Base-by-base conservation (phyloP, 805 yeast genomes). In the Maudiozyma pseudohumilis region DNA sequence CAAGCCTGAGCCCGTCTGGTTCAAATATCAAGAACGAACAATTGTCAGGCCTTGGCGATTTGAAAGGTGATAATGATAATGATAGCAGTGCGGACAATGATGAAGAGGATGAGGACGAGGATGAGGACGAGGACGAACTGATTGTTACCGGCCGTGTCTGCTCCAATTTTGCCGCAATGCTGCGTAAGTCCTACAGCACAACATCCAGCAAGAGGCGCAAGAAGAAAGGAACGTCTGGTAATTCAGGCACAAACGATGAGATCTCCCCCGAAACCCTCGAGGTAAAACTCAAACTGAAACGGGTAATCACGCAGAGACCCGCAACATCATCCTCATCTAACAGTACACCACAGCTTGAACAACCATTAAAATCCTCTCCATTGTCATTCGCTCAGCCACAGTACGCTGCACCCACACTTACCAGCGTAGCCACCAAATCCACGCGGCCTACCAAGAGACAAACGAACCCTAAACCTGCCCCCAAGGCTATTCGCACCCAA, bases 401-500 rank as follows among this genome's bases (percentile, higher is more conserved):
- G 15, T 23, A 25, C 11, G 29, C 29, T 17, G 12, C 31, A 8
- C 34, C 36, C 9, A 15, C 31, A 15, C 16, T 13, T 11, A 36
- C 32, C 4, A 31, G 13, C 24, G 32, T 32, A 7, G n/a, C n/a
- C n/a, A 7, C 34, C 12, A 39, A 35, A 21, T 22, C 41, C 4
- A 22, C 23, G 4, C 17, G 28, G 19, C 12, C 18, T 12, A 33
- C 10, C 4, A 43, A 40, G 35, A 54, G 69, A 36, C 57, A 50
- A 36, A 65, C 64, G n/a, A 66, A 66, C 44, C 63, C 64, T 29
- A 59, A 53, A 26, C 69, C 70, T 3, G 70, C 70, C n/a, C 71
- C 69, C 38, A 66, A 61, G 46, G 72, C 72, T 5, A 59, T 49
- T 22, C 57, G 71, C 48, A 66, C 72, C 1, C 68, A 64, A 44